phyloP scores from a whole-genome alignment of 345 rosid genomes.

The Kernera saxatilis region DNA sequence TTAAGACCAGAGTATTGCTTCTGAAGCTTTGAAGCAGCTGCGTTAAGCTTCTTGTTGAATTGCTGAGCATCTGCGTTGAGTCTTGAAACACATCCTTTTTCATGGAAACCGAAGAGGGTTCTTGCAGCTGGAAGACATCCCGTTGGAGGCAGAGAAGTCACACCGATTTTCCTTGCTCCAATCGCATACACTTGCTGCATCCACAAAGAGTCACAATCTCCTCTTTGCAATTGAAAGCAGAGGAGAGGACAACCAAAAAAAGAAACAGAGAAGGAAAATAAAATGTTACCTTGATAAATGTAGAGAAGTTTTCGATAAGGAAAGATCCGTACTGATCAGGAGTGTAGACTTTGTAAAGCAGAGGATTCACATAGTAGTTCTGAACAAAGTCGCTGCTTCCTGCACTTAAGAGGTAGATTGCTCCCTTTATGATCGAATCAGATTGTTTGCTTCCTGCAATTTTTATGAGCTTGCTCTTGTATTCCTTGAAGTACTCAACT shows the following conservation, averaged over 20 bases:
- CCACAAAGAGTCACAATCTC: constrained; percentile 4
- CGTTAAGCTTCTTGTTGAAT: constrained; percentile 67
- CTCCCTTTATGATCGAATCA: constrained; percentile 54
- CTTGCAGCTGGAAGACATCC: constrained; percentile 87
- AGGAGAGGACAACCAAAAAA: background rate
- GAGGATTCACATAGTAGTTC: constrained; percentile 79
- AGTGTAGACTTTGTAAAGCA: constrained; percentile 46
- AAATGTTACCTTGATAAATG: constrained; percentile 52
- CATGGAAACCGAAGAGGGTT: constrained; percentile 61
- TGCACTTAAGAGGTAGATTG: constrained; percentile 63
- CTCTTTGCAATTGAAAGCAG: background rate
- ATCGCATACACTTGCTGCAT: constrained; percentile 49
- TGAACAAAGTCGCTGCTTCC: constrained; percentile 92
- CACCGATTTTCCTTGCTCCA: constrained; percentile 88
- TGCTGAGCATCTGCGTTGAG: constrained; percentile 67
- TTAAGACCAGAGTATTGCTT: constrained; percentile 68
- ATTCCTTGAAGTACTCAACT: constrained; percentile 70
- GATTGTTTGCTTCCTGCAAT: constrained; percentile 57
- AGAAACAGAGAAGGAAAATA: background rate
- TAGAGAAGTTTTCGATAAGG: constrained; percentile 48
- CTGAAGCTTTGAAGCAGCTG: constrained; percentile 52
- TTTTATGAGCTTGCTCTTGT: constrained; percentile 58
- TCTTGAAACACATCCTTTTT: constrained; percentile 56
- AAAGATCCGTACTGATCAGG: constrained; percentile 62
- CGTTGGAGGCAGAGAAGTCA: constrained; percentile 82